Percentiles rank a stretch among this genome's conserved stretches.
Conservation (phyloP, 208 protist species). For the Leishmania gerbilli region DNA sequence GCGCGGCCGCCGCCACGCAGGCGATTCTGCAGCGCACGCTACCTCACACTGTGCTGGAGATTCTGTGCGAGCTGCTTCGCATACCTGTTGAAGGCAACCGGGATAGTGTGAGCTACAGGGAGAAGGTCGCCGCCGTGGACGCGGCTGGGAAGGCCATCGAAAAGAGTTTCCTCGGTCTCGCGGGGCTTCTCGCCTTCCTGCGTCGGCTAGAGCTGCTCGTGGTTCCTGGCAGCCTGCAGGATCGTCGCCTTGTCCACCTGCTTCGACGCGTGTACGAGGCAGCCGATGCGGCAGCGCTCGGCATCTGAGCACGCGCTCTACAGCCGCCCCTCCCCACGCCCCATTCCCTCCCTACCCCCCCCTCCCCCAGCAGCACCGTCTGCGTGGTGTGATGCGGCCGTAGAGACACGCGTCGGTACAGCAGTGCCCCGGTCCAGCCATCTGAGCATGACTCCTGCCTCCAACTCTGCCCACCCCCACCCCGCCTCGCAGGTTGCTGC, state of each 20-base stretch:
- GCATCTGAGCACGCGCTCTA: constrained; percentile 10
- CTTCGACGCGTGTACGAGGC: constrained; percentile 58
- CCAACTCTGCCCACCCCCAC: background rate
- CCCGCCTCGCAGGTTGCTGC: background rate
- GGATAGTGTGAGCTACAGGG: background rate
- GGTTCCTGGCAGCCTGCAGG: constrained; percentile 46
- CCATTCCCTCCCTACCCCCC: no score
- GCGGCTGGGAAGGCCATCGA: constrained; percentile 20
- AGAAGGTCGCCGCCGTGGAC: background rate
- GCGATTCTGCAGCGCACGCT: constrained; percentile 55
- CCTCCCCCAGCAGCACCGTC: no score
- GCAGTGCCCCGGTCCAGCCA: background rate
- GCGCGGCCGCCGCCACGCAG: constrained; percentile 6
- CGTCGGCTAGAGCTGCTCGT: constrained; percentile 52
- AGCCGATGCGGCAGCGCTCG: constrained; percentile 38
- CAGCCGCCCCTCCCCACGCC: background rate
- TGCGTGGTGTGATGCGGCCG: background rate
- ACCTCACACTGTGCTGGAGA: constrained; percentile 54
- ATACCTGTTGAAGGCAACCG: constrained; percentile 22
- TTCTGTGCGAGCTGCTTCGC: constrained; percentile 54
- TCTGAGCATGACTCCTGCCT: background rate
- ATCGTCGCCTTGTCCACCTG: constrained; percentile 38
- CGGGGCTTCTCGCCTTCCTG: constrained; percentile 67
- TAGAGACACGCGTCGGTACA: background rate
- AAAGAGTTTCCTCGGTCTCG: constrained; percentile 63